A percentile compares a stretch with the other conserved stretches of the same genome.
Evolutionary conservation across 768 basidiomycete species (phyloP).

Genomic region (Exidia glandulosa): DNA sequence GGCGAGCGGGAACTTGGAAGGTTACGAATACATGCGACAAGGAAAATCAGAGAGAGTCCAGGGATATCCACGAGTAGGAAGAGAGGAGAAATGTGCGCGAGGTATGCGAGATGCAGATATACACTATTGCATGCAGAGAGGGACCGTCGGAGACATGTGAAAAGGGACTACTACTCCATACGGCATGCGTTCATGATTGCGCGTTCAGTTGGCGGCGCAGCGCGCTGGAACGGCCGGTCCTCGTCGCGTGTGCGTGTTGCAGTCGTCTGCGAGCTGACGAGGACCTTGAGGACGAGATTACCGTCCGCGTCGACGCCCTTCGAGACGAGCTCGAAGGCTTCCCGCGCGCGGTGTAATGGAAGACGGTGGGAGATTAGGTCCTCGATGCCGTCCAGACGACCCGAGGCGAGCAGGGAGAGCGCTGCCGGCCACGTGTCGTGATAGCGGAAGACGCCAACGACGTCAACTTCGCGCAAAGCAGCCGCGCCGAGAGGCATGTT

Average conservation of each 20-base stretch:
- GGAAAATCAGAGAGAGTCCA: too few species aligned
- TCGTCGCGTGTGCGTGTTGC: background rate
- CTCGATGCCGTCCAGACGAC: slow-evolving; percentile 50
- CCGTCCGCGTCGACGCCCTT: slow-evolving; percentile 71
- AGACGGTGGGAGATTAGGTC: slow-evolving; percentile 77
- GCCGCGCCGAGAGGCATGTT: slow-evolving; percentile 75
- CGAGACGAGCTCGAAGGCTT: slow-evolving; percentile 75
- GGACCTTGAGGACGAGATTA: slow-evolving; percentile 79
- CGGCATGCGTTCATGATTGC: background rate
- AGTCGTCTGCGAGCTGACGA: slow-evolving; percentile 38
- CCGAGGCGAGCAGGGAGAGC: slow-evolving; percentile 61
- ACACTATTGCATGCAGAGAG: background rate
- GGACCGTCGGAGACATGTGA: background rate
- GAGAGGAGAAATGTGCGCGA: background rate
- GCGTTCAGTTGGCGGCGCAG: background rate
- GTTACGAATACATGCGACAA: too few species aligned
- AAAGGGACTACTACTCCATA: background rate
- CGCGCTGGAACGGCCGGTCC: background rate
- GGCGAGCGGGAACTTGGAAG: too few species aligned
- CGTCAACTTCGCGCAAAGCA: slow-evolving; percentile 82
- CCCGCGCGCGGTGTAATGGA: slow-evolving; percentile 46
- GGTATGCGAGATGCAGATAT: too few species aligned
- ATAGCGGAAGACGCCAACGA: slow-evolving; percentile 86
- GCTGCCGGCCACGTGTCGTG: slow-evolving; percentile 88
- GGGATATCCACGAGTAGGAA: too few species aligned